Percentiles rank a stretch among this genome's conserved stretches.
These are phyloP conservation scores for Eutrema japonicum DNA, from an alignment of 345 rosid species.

Conservation along the genomic window DNA sequence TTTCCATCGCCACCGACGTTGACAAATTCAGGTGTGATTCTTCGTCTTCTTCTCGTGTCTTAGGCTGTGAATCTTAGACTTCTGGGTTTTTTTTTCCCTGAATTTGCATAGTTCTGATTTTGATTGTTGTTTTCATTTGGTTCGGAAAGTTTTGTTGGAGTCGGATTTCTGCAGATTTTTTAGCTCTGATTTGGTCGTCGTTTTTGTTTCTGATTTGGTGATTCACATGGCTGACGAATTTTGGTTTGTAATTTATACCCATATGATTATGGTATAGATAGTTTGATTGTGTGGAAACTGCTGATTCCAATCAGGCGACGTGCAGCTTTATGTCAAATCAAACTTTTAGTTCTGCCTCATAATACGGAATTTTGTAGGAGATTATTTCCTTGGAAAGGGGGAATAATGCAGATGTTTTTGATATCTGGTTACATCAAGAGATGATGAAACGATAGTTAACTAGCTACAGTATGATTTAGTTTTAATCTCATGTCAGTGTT, in stretches of 20 bases:
- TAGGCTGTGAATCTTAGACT: not conserved
- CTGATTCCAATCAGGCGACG: not conserved
- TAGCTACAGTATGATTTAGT: not conserved
- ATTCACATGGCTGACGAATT: not conserved
- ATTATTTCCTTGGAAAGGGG: not conserved
- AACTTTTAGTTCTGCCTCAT: not conserved
- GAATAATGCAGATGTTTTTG: constrained; percentile 2
- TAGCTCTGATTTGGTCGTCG: constrained; percentile 12
- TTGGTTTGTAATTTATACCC: not conserved
- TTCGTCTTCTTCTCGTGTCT: not conserved
- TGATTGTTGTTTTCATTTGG: constrained; percentile 2
- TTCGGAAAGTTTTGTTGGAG: not conserved
- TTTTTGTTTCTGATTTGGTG: constrained; percentile 3
- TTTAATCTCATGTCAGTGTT: not conserved
- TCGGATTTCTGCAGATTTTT: not conserved
- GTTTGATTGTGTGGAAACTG: not conserved
- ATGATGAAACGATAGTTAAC: not conserved
- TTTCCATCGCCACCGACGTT: constrained; percentile 5
- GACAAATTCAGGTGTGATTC: constrained; percentile 34
- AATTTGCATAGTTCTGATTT: not conserved
- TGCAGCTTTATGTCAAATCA: not conserved
- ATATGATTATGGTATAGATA: not conserved
- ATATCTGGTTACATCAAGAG: not conserved
- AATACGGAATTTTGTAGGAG: not conserved
- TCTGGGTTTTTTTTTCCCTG: not conserved